These are phyloP conservation scores for Grosmannia huntii DNA, from an alignment of 2,329 filamentous ascomycete species.

Conservation along the genomic window DNA sequence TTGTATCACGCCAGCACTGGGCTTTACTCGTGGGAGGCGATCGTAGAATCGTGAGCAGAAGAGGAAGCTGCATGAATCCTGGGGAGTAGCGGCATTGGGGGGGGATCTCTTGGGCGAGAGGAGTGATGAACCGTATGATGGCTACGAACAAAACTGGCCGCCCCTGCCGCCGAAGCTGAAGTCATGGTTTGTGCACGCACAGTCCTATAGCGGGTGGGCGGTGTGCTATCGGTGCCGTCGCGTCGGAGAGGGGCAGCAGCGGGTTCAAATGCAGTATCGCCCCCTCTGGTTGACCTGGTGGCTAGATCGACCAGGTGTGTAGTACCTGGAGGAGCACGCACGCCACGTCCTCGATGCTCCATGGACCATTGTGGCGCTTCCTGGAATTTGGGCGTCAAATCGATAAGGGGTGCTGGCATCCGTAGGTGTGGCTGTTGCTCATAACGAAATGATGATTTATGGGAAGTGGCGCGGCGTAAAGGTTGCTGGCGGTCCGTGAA, in stretches of 20 bases:
- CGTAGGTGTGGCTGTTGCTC: background rate
- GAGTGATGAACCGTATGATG: constrained; percentile 5
- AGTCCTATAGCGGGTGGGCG: background rate
- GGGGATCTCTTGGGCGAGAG: background rate
- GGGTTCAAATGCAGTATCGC: background rate
- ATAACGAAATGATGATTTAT: background rate
- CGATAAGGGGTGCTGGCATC: constrained; percentile 48
- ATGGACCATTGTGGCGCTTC: constrained; percentile 48
- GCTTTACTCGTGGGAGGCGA: background rate
- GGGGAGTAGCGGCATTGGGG: background rate
- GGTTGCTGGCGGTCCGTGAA: background rate
- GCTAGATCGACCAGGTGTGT: constrained; percentile 35
- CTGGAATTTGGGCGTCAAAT: constrained; percentile 51
- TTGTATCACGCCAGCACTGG: background rate
- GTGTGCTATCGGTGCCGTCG: background rate
- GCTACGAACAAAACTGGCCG: constrained; percentile 4
- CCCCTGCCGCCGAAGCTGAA: constrained; percentile 5
- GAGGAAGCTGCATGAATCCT: background rate
- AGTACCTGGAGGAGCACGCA: constrained; percentile 26
- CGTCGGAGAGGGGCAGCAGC: constrained; percentile 2
- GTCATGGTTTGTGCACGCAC: constrained; percentile 10
- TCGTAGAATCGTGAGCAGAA: background rate
- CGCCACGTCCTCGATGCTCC: constrained; percentile 37
- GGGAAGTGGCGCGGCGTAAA: background rate
- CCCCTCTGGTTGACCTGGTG: constrained; percentile 13